Evolutionary conservation across 2,329 filamentous ascomycete genomes (phyloP), one percentile per base, ranked within the genome.

Genomic region (Rhynchosporium graminicola): DNA sequence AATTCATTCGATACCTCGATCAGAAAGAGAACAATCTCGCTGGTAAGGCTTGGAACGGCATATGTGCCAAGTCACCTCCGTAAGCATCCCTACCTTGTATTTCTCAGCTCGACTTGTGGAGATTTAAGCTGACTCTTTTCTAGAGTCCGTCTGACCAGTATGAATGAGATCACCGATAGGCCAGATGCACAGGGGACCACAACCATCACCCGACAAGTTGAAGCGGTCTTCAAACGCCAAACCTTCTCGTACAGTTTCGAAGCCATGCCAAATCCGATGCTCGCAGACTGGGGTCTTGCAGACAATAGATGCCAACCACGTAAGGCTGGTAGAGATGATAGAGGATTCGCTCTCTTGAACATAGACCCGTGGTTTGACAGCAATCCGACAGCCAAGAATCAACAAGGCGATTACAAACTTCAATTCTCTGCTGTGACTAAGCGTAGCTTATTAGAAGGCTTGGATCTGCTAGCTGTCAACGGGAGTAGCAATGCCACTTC

Each of bases 291-390:
- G 15, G 57, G 57, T 26, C 38, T 59, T 8, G 57, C 46, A 52
- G 57, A 51, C 36, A 52, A 59, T 50, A 42, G 57, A 31, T 59
- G 57, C 36, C 57, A 59, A 33, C 57, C 57, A 9, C 20, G 28
- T 15, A 46, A 47, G 7, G 45, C 33, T 51, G 36, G 26, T 5
- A 59, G 51, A 52, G 57, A 59, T 45, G 57, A 59, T 59, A 31
- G 57, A 29, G 57, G 57, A 3, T 59, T 47, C 36, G 57, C 57
- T 10, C n/a, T 59, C 4, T 9, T 59, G 26, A 45, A 59, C 36
- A 28, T 31, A 45, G 57, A 59, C 29, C 57, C 57, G 1, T 59
- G 46, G 40, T 40, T 40, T 12, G 12, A 40, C 36, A 40, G 12
- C 36, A 40, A 40, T 40, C 36, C 36, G 12, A 40, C 36, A 7